Evolutionary conservation across 1,284 basidiomycete genomes (phyloP).

Genomic region (Ceratorhiza oryzae-sativae): DNA sequence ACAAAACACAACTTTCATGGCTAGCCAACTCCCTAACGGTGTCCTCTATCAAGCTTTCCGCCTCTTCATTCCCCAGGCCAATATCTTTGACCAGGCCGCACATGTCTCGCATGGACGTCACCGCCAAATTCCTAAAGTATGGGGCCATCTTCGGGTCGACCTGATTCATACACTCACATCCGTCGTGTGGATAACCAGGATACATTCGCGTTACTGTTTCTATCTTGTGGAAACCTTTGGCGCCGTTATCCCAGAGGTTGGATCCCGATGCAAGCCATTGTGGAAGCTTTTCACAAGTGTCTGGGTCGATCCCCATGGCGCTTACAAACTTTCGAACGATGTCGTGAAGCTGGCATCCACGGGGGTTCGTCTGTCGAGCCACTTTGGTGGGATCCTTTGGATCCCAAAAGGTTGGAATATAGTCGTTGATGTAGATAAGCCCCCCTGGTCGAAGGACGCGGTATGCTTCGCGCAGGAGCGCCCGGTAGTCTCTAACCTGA

Average conservation of each 20-base stretch:
- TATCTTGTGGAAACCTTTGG: neutral
- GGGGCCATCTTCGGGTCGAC: neutral
- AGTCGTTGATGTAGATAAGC: neutral
- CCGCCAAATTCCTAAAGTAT: neutral
- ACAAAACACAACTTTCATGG: neutral
- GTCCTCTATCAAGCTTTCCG: neutral
- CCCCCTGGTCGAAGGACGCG: constrained; percentile 1
- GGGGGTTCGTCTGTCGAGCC: neutral
- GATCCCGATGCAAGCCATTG: neutral
- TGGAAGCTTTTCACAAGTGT: neutral
- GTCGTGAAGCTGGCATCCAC: neutral
- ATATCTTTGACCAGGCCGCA: neutral
- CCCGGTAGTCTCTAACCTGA: neutral
- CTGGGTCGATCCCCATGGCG: neutral
- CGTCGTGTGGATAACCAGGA: neutral
- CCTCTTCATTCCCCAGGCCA: neutral
- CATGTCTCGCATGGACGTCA: neutral
- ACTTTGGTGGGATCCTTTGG: neutral
- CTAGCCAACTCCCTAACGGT: neutral
- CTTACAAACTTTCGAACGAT: neutral
- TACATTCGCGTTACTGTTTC: neutral
- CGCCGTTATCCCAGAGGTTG: neutral
- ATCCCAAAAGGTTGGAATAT: neutral
- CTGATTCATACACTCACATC: neutral
- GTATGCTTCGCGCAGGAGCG: neutral